Percentiles rank a stretch among this genome's conserved stretches.
These are phyloP conservation scores for Boletus rufocinnamomeus DNA, from an alignment of 768 basidiomycete genomes.

Conservation along the genomic window DNA sequence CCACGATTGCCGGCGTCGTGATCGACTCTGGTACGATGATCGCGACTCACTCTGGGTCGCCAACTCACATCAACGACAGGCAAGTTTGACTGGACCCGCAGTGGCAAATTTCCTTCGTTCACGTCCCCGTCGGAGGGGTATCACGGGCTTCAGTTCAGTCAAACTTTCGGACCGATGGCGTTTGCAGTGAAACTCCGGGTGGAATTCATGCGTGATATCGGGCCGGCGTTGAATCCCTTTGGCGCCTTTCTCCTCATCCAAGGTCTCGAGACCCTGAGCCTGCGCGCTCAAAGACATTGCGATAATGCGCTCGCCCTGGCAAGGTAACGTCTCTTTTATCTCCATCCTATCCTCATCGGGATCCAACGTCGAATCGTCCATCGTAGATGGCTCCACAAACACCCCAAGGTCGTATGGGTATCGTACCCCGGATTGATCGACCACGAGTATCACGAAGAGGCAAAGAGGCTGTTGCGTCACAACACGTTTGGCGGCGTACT, in stretches of 20 bases:
- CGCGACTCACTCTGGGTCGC: too few species aligned
- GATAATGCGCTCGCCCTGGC: too few species aligned
- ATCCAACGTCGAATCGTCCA: too few species aligned
- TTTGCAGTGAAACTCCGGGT: too few species aligned
- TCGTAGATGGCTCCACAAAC: slow-evolving; percentile 15
- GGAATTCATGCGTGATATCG: too few species aligned
- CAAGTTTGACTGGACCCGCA: slow-evolving; percentile 68
- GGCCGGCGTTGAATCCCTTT: too few species aligned
- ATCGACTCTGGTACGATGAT: slow-evolving; percentile 57
- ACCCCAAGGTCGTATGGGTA: slow-evolving; percentile 19
- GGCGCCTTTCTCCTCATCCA: too few species aligned
- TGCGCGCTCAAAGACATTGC: too few species aligned
- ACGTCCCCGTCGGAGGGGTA: slow-evolving; percentile 76
- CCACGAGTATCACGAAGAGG: slow-evolving; percentile 14
- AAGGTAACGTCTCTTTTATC: neutral
- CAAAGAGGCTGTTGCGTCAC: slow-evolving; percentile 11
- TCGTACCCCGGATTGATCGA: slow-evolving; percentile 16
- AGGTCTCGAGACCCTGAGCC: too few species aligned
- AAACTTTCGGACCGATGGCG: too few species aligned
- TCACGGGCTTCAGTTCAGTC: slow-evolving; percentile 60
- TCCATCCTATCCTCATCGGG: neutral
- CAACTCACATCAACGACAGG: slow-evolving; percentile 5
- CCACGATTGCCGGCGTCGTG: slow-evolving; percentile 75
- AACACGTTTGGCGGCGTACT: slow-evolving; percentile 17
- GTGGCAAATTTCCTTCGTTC: slow-evolving; percentile 72